phyloP scores from a whole-genome alignment of 139 green algal species.

The Picochlorum sp. region DNA sequence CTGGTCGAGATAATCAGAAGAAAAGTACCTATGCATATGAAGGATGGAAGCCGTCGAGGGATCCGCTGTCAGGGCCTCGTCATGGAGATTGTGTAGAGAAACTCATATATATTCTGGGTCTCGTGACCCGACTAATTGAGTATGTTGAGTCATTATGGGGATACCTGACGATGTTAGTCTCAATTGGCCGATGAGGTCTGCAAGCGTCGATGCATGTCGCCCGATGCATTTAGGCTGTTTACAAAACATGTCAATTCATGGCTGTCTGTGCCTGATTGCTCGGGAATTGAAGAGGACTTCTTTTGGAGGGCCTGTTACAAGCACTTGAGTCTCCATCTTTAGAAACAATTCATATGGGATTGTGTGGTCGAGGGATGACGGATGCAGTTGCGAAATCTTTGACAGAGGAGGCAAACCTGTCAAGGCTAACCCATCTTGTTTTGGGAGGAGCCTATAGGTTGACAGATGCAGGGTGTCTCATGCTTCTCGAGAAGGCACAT shows the following conservation, averaged over 20 bases:
- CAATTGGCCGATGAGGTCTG: slow-evolving; percentile 38
- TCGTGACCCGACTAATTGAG: slow-evolving; percentile 47
- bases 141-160: slow-evolving; percentile 48
- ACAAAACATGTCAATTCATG: slow-evolving; percentile 26
- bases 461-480: slow-evolving; percentile 32
- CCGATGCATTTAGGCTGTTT: slow-evolving; percentile 40
- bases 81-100: slow-evolving; percentile 7
- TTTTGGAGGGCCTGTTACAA: slow-evolving; percentile 34
- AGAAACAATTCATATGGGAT: slow-evolving; percentile 47
- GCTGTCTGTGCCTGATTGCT: slow-evolving; percentile 36
- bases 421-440: slow-evolving; percentile 23
- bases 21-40: background rate
- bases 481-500: slow-evolving; percentile 23
- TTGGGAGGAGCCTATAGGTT: slow-evolving; percentile 57
- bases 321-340: slow-evolving; percentile 20
- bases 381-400: slow-evolving; percentile 34
- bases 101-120: slow-evolving; percentile 35
- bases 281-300: background rate
- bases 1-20: background rate
- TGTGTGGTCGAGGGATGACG: slow-evolving; percentile 50
- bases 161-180: slow-evolving; percentile 47
- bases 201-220: slow-evolving; percentile 25
- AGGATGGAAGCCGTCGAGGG: slow-evolving; percentile 35
- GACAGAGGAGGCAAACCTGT: slow-evolving; percentile 2
- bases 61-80: slow-evolving; percentile 25